A percentile compares a stretch with the other conserved stretches of the same genome.
Conservation (phyloP, 768 basidiomycete species). For the Thelephora aurantiotincta region DNA sequence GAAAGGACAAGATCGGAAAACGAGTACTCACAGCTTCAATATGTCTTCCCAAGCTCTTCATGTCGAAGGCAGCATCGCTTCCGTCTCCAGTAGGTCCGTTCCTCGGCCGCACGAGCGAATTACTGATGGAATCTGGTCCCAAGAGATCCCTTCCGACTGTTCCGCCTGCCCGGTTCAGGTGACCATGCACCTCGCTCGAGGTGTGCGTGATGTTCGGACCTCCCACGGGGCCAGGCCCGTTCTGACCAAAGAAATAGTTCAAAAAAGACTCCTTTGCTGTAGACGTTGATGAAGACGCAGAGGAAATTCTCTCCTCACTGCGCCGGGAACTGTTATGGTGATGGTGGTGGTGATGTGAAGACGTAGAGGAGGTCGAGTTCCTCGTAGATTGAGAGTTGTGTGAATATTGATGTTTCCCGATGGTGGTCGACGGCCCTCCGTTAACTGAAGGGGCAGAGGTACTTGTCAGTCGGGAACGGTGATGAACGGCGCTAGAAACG, state of each 20-base stretch:
- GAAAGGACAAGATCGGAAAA: neutral
- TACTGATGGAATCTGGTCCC: constrained; percentile 23
- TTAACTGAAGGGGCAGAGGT: neutral
- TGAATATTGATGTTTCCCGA: constrained; percentile 21
- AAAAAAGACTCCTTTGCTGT: constrained; percentile 84
- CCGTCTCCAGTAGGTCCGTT: constrained; percentile 48
- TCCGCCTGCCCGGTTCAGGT: constrained; percentile 22
- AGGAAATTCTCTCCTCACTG: neutral
- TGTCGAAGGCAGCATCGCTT: constrained; percentile 83
- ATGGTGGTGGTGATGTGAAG: neutral
- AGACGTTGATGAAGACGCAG: constrained; percentile 12
- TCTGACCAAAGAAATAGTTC: constrained; percentile 95
- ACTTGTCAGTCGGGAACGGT: constrained; percentile 41
- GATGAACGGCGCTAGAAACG: constrained; percentile 64
- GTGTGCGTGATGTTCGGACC: constrained; percentile 36
- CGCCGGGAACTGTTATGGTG: neutral
- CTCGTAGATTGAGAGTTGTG: neutral
- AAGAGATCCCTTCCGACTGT: constrained; percentile 53
- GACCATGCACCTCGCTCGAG: constrained; percentile 5
- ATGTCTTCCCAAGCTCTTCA: constrained; percentile 97
- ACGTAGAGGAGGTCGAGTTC: neutral
- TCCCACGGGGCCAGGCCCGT: constrained; percentile 60
- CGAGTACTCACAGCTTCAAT: constrained; percentile 78
- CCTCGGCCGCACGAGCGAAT: no score
- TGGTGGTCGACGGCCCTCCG: constrained; percentile 16